Evolutionary conservation across 2,329 filamentous ascomycete genomes (phyloP), one percentile per base, ranked within the genome.

Genomic region (Meredithiella fracta): DNA sequence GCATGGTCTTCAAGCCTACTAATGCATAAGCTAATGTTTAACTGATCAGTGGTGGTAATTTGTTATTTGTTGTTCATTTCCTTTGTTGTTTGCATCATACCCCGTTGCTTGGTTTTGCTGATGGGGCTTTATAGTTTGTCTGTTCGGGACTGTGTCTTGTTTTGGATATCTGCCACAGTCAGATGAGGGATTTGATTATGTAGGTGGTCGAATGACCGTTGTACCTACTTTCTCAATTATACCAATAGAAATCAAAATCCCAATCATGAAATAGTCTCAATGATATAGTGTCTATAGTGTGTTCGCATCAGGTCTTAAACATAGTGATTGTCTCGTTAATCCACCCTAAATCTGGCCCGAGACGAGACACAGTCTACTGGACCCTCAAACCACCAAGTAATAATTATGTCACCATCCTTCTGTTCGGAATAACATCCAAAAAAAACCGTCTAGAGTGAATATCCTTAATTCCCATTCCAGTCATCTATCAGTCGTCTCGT

Each of bases 1-100:
- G 74, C 65, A 83, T 74, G 69, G 74, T 71, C 62, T 80, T 91
- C 72, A 88, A 88, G 79, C 66, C 69, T 54, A 70, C 68, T 55
- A 59, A 55, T 53, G 58, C 58, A 17, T 60, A 59, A 49, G 17
- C 29, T 31, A 6, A 23, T 17, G 22, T 56, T 42, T 15, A 23
- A 23, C 34, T 47, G 15, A 15, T n/a, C n/a, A 26, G 34, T 50
- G 20, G 25, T 8, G 2, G 8, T 23, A 25, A 20, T 52, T 52
- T 37, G 26, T 15, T 17, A 17, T 34, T 52, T 52, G 11, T 25
- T 37, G 26, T 47, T 54, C n/a, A n/a, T 54, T 54, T 54, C 23
- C 38, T 47, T 54, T 54, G 52, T 54, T 34, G 14, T 54, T 38
- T 25, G 44, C 44, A 49, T 49, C 44, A 49, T 25, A 23, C 22